A percentile compares a stretch with the other conserved stretches of the same genome.
phyloP scores from a whole-genome alignment of 768 basidiomycete species.

The Tricholoma bakamatsutake region DNA sequence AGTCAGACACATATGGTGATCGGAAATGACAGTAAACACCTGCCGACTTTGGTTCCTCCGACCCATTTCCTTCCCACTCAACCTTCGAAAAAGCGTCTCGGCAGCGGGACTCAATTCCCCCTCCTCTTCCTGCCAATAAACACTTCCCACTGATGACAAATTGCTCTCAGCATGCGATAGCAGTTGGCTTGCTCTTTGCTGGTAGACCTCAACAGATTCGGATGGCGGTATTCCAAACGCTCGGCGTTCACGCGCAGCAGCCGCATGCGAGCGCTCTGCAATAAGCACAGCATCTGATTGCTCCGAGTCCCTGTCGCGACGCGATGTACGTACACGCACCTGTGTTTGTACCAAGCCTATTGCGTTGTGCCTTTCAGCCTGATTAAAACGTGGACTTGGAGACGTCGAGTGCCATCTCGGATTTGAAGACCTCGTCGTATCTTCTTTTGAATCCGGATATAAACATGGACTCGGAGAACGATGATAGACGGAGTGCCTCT shows the following conservation, averaged over 20 bases:
- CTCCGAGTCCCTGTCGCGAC: background rate
- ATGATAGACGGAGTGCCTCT: conserved; percentile 25
- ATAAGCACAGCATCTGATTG: conserved; percentile 16
- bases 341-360: background rate
- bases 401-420: background rate
- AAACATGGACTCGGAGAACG: conserved; percentile 7
- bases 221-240: conserved; percentile 50
- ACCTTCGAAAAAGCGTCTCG: conserved; percentile 38
- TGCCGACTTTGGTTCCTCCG: conserved; percentile 6
- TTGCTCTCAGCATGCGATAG: conserved; percentile 42
- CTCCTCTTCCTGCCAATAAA: conserved; percentile 34
- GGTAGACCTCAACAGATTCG: conserved; percentile 28
- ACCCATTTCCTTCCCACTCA: conserved; percentile 24
- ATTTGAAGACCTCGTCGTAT: background rate
- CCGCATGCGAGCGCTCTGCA: conserved; percentile 20
- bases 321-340: background rate
- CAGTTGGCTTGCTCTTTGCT: conserved; percentile 9
- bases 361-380: background rate
- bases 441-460: conserved; percentile 6
- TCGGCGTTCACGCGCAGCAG: conserved; percentile 39
- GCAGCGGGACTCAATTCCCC: conserved; percentile 41
- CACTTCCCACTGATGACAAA: conserved; percentile 36
- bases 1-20: background rate
- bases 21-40: conserved; percentile 5
- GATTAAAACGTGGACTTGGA: background rate